Evolutionary conservation across 139 green algal species (phyloP), one percentile per base, ranked within the genome.

Genomic region (Diplosphaera chodatii): DNA sequence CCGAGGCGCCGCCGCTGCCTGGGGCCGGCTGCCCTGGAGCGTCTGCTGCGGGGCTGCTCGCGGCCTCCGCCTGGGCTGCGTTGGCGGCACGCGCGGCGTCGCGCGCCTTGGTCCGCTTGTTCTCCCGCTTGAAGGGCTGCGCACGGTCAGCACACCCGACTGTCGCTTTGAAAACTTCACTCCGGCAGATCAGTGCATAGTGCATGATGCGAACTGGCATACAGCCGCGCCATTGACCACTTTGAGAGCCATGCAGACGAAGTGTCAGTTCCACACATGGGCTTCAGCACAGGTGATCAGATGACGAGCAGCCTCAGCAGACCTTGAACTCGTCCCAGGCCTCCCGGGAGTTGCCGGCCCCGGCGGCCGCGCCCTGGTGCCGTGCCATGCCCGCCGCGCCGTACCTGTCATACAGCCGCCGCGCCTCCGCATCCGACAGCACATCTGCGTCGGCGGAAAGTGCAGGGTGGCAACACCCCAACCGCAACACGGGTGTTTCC

Each of bases 281-380:
- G n/a, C n/a, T n/a, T n/a, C n/a, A n/a, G n/a, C n/a, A n/a, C n/a
- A n/a, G n/a, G n/a, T n/a, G n/a, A n/a, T n/a, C n/a, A n/a, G n/a
- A n/a, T n/a, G n/a, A n/a, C n/a, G n/a, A n/a, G n/a, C n/a, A n/a
- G n/a, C n/a, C 10, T 48, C 37, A 6, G 10, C 37, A 48, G 37
- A 59, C 48, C 48, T 86, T 88, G 75, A 88, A 88, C 80, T 88
- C 83, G 13, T 83, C 76, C 83, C 83, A 88, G 33, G 72, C 73
- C 4, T 71, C 37, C 3, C 78, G 30, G 16, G 80, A 67, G 34
- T 88, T 86, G 67, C 83, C 78, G 21, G 25, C 40, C 18, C 83
- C 83, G 1, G 65, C 64, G 18, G 33, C 55, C 1, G 76, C 75
- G 0, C 77, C 83, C 67, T 76, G 28, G 48, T 59, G 48, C 48